Base-by-base conservation (phyloP, 2,329 filamentous ascomycete genomes). In the Penicillium sp. region DNA sequence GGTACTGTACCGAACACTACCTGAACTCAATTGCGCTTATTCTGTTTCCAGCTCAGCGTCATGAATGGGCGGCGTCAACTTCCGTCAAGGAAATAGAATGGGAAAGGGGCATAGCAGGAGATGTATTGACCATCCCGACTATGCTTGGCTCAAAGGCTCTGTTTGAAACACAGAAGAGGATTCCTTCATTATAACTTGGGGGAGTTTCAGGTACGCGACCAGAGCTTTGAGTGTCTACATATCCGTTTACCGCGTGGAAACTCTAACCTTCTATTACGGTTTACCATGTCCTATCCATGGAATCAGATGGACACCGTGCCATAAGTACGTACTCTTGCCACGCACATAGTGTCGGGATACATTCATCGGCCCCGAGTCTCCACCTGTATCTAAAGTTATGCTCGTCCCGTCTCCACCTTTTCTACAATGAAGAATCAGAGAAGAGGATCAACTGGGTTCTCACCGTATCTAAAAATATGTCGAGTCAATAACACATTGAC, bases 21-120 rank as follows among this genome's bases (percentile, higher is more conserved):
- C 4, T 18, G 45, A 51, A 55, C 41, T 55, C 50, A 49, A 49
- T 56, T 38, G 42, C 40, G 19, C 12, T 8, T 29, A n/a, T 36
- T 34, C 29, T 8, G n/a, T 16, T 3, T 34, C 31, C 14, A 2
- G 33, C 18, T 35, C 14, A 9, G 9, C 14, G 19, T 22, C 19
- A 22, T n/a, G n/a, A n/a, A n/a, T n/a, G n/a, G n/a, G n/a, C n/a
- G n/a, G n/a, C n/a, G n/a, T n/a, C n/a, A n/a, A n/a, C n/a, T n/a
- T n/a, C n/a, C n/a, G n/a, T n/a, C n/a, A 35, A 14, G 13, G 8
- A 14, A 29, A 19, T 10, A 27, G 6, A 1, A 29, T n/a, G 2
- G 8, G 10, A 37, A 25, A 16, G 12, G 18, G 33, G 33, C 7
- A 18, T 33, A 22, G 6, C 9, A 13, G 28, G 14, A 12, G 10